phyloP scores from a whole-genome alignment of 2,329 filamentous ascomycete genomes.

The Periglandula ipomoeae region DNA sequence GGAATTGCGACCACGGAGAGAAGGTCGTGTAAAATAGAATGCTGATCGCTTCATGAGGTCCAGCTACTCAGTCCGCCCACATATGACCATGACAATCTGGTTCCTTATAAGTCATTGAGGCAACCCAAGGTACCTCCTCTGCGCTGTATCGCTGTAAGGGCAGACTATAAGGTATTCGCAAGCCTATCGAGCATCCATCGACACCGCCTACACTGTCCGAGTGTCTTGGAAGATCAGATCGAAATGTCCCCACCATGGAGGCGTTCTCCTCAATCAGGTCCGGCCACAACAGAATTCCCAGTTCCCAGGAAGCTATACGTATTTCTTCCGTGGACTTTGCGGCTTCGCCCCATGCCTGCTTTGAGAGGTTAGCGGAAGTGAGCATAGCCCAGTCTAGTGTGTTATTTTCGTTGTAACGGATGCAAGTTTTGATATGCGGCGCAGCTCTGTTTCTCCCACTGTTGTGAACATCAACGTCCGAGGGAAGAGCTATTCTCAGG shows the following conservation, averaged over 20 bases:
- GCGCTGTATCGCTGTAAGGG: slow-evolving; percentile 58
- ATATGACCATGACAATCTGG: slow-evolving; percentile 49
- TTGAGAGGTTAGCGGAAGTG: slow-evolving; percentile 86
- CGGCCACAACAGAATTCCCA: slow-evolving; percentile 79
- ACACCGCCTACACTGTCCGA: slow-evolving; percentile 13
- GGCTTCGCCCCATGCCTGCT: slow-evolving; percentile 76
- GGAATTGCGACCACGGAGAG: too few relatives aligned
- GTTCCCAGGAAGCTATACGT: slow-evolving; percentile 71
- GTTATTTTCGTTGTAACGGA: slow-evolving; percentile 46
- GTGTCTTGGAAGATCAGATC: slow-evolving; percentile 42
- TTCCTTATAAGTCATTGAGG: slow-evolving; percentile 47
- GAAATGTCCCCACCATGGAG: slow-evolving; percentile 62
- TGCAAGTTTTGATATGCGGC: slow-evolving; percentile 86
- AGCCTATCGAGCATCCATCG: slow-evolving; percentile 43
- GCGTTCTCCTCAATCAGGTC: slow-evolving; percentile 39
- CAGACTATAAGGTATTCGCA: slow-evolving; percentile 76
- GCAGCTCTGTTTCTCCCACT: slow-evolving; percentile 61
- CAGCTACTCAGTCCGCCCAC: slow-evolving; percentile 21
- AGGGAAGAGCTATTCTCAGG: slow-evolving; percentile 18
- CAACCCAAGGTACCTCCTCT: slow-evolving; percentile 69
- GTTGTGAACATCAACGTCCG: slow-evolving; percentile 24
- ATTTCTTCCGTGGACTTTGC: slow-evolving; percentile 48
- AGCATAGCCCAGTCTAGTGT: slow-evolving; percentile 75
- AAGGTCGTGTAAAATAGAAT: too few relatives aligned
- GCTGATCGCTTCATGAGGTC: neutral